phyloP scores from a whole-genome alignment of 495 filamentous ascomycete genomes.

The Talaromyces borbonicus region DNA sequence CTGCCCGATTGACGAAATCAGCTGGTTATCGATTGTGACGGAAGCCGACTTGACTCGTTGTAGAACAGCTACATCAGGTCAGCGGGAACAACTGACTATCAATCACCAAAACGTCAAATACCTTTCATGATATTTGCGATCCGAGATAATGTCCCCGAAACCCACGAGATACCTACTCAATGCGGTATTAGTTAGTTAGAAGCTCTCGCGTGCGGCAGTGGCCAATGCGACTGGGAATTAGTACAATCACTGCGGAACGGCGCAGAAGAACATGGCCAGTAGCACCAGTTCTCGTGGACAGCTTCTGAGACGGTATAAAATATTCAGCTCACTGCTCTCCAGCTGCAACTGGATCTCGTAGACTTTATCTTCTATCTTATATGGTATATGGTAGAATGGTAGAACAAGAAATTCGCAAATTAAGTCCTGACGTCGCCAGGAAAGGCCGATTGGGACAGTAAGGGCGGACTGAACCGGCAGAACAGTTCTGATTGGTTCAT shows the following conservation, averaged over 20 bases:
- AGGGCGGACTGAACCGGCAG: slow-evolving; percentile 2
- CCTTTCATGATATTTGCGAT: slow-evolving; percentile 8
- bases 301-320: no score
- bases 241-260: no score
- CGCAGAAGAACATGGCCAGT: no score
- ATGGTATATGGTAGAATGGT: no score
- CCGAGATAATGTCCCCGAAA: background rate
- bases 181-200: no score
- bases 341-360: no score
- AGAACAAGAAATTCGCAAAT: no score
- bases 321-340: no score
- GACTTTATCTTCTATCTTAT: no score
- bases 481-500: background rate
- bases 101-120: background rate
- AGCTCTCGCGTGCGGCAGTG: no score
- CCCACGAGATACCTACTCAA: no score
- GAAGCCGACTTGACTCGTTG: slow-evolving; percentile 94
- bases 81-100: background rate
- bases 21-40: slow-evolving; percentile 88
- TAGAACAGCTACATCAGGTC: slow-evolving; percentile 62
- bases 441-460: background rate
- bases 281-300: no score
- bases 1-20: slow-evolving; percentile 82
- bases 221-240: background rate
- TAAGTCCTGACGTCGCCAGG: background rate